Percentiles rank a stretch among this genome's conserved stretches.
phyloP scores from a whole-genome alignment of 345 rosid genomes.

The Linum tenue region DNA sequence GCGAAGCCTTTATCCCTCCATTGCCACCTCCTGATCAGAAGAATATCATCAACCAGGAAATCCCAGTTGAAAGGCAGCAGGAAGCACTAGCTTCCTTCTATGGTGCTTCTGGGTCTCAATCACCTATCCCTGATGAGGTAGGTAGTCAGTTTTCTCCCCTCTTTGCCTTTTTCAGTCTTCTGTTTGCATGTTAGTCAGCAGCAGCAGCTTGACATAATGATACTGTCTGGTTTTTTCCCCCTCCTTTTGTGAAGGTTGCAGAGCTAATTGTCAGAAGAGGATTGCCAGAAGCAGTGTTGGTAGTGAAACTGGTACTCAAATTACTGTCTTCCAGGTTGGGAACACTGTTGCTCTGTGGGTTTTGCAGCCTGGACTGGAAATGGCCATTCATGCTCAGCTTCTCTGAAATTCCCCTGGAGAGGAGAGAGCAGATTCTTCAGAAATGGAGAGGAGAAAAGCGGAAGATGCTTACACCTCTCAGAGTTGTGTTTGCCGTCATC shows the following conservation, averaged over 20 bases:
- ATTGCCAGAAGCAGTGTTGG: constrained; percentile 23
- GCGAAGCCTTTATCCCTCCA: constrained; percentile 58
- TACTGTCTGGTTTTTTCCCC: background rate
- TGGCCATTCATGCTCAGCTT: constrained; percentile 74
- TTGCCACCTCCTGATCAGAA: constrained; percentile 15
- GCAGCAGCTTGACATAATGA: too few species aligned
- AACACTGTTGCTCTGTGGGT: constrained; percentile 60
- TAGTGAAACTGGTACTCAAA: constrained; percentile 33
- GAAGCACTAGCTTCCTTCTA: constrained; percentile 31
- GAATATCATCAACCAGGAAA: constrained; percentile 9
- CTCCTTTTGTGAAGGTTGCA: constrained; percentile 44
- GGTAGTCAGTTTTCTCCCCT: background rate
- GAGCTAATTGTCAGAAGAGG: constrained; percentile 42
- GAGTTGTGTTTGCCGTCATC: constrained; percentile 38
- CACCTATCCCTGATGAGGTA: constrained; percentile 62
- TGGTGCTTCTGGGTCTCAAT: constrained; percentile 45
- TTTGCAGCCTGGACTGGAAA: constrained; percentile 36
- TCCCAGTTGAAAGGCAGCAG: constrained; percentile 14
- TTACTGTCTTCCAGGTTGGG: constrained; percentile 57
- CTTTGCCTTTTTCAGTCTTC: background rate
- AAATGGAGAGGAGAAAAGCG: constrained; percentile 41
- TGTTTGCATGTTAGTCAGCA: background rate
- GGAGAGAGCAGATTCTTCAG: constrained; percentile 43
- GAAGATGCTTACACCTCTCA: constrained; percentile 29
- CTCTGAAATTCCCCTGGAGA: constrained; percentile 46